Evolutionary conservation across 1,284 basidiomycete species (phyloP), one percentile per base, ranked within the genome.

Genomic region (Austropuccinia psidii): DNA sequence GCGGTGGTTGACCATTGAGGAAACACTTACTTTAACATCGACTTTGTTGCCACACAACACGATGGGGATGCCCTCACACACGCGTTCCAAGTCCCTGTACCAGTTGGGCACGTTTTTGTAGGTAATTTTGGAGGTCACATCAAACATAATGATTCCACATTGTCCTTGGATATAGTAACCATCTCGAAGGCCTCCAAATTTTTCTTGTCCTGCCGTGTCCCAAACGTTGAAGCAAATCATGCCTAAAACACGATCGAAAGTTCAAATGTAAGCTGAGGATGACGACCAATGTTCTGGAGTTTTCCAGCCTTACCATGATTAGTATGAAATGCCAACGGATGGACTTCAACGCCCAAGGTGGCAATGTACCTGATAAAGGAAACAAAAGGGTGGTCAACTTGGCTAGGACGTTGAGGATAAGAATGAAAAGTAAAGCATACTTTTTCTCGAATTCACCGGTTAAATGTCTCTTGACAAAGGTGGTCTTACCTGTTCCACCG

Each of bases 71-170:
- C 92, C 96, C 84, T 98, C 95, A 83, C 96, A 98, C 66, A 99
- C 96, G 77, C 96, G 92, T 85, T 98, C 96, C 79, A 98, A 88
- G 83, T 98, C 95, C 81, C 96, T 90, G 86, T 98, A 93, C 96
- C 96, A 99, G 87, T 98, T 99, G 79, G 96, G 96, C 50, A 99
- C 96, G 83, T 98, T 98, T 87, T 98, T 98, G 87, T 98, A 99
- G 73, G 96, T 99, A 87, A 98, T 99, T 80, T 96, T 89, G 73
- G 94, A 95, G 75, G 96, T 98, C 76, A 99, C 96, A 82, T 98
- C 96, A 84, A 99, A 99, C 96, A 99, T 98, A 88, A 98, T 98
- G 85, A 98, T 98, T 81, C 96, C 96, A 81, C 94, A 98, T 83
- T 98, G 94, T 79, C 96, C 96, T 83, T 96, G 93, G 82, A 97